These are phyloP conservation scores for Brassica rapa DNA, from an alignment of 345 rosid genomes.

Conservation along the genomic window DNA sequence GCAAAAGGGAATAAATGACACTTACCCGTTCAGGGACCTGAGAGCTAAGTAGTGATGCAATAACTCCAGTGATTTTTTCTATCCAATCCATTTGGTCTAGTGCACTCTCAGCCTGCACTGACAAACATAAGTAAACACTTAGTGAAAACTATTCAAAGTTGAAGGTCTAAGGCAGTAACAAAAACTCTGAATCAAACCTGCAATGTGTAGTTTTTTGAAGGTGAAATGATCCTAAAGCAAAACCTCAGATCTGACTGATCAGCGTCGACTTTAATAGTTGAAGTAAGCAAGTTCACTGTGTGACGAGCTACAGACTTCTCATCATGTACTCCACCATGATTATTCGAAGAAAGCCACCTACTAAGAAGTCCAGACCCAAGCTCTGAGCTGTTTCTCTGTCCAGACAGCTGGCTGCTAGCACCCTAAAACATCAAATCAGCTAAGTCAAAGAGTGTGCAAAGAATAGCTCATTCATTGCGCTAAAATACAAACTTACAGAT, in stretches of 20 bases:
- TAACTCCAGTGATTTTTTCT: slow-evolving; percentile 97
- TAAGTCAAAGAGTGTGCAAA: slow-evolving; percentile 5
- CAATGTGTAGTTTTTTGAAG: slow-evolving; percentile 93
- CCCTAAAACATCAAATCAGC: slow-evolving; percentile 48
- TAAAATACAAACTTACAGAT: slow-evolving; percentile 62
- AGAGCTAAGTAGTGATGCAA: slow-evolving; percentile 94
- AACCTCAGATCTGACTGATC: slow-evolving; percentile 98
- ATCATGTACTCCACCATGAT: slow-evolving; percentile 95
- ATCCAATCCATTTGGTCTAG: slow-evolving; percentile 99
- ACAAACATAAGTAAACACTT: slow-evolving; percentile 57
- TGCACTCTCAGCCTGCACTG: slow-evolving; percentile 99
- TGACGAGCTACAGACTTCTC: slow-evolving; percentile 99
- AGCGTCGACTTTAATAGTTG: slow-evolving; percentile 96
- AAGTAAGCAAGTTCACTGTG: slow-evolving; percentile 97
- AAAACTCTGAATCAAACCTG: slow-evolving; percentile 63
- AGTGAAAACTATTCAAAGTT: slow-evolving; percentile 31
- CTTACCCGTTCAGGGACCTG: slow-evolving; percentile 93
- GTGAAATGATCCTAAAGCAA: slow-evolving; percentile 99
- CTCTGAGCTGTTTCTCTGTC: slow-evolving; percentile 94
- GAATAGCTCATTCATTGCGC: background rate
- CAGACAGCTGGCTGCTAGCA: slow-evolving; percentile 71
- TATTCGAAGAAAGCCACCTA: slow-evolving; percentile 94
- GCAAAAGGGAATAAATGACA: slow-evolving; percentile 18
- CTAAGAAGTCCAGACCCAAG: slow-evolving; percentile 94
- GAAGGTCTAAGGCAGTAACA: slow-evolving; percentile 19